Evolutionary conservation across 768 basidiomycete species (phyloP), one percentile per base, ranked within the genome.

Genomic region (Tylopilus felleus): DNA sequence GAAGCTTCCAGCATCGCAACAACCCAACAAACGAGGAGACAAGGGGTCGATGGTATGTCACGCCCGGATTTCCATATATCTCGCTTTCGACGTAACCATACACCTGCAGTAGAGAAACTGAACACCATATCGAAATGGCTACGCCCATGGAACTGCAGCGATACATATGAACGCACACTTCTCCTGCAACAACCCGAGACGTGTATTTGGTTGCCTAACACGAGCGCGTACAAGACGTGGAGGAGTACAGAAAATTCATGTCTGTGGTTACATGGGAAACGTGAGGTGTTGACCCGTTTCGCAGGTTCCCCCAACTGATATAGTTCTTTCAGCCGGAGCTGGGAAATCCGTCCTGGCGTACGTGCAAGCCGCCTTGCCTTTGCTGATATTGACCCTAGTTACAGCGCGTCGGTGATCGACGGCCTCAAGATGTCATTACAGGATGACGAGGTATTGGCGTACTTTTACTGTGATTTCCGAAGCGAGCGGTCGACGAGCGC

Each of bases 401-500:
- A 13, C 17, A 62, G 61, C 0, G 41, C 65, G 29, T 59, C 43
- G 2, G 55, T 63, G 14, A 63, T 65, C n/a, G 48, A 59, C 0
- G 13, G 19, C 29, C 40, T 58, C 14, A 31, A 23, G 7, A 16
- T 6, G 2, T n/a, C 27, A 1, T 23, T 50, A 3, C 13, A 41
- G 2, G 51, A 52, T 13, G 52, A 23, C 8, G 50, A 59, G 9
- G 8, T 48, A 1, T 22, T 64, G 10, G 23, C 14, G 4, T 58
- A 46, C 19, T 61, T 65, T 17, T 65, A 67, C 5, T 65, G 62
- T 3, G 52, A 65, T 43, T 67, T 64, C 10, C 59, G 54, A 19
- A 47, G n/a, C n/a, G n/a, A n/a, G n/a, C n/a, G n/a, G n/a, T n/a
- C n/a, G n/a, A n/a, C n/a, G n/a, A n/a, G n/a, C 22, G 38, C 51